Evolutionary conservation across 2,329 filamentous ascomycete species (phyloP).

Genomic region (Xylaria multiplex): DNA sequence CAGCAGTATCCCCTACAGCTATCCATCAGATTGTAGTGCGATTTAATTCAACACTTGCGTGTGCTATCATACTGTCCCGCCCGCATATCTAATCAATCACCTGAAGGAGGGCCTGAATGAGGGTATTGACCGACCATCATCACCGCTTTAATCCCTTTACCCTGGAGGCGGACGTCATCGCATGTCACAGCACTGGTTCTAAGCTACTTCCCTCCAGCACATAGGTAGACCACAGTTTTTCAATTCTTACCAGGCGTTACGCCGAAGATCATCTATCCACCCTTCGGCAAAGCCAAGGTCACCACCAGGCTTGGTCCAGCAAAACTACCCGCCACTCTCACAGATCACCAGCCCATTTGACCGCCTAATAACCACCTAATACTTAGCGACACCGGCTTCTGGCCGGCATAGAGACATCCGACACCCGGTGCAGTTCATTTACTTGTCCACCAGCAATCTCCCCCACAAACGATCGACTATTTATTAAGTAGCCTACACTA

Average conservation of each 20-base stretch:
- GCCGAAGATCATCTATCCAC: constrained; percentile 33
- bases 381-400: constrained; percentile 3
- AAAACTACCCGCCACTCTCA: constrained; percentile 15
- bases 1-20: constrained; percentile 28
- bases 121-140: constrained; percentile 20
- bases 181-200: constrained; percentile 22
- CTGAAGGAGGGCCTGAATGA: constrained; percentile 26
- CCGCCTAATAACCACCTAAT: constrained; percentile 24
- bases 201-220: constrained; percentile 22
- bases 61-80: constrained; percentile 16
- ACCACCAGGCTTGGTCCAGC: constrained; percentile 16
- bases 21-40: constrained; percentile 34
- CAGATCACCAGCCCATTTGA: constrained; percentile 15
- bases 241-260: constrained; percentile 24
- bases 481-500: constrained; percentile 12
- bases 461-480: constrained; percentile 25
- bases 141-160: constrained; percentile 22
- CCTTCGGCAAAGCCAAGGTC: constrained; percentile 27
- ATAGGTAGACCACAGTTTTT: constrained; percentile 25
- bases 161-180: constrained; percentile 32
- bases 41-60: constrained; percentile 15
- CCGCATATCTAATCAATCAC: constrained; percentile 31
- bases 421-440: constrained; percentile 28
- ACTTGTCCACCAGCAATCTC: constrained; percentile 14
- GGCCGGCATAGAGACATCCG: constrained; percentile 20